Conservation (phyloP, 2,329 filamentous ascomycete species). For the Endocalyx cinctus region DNA sequence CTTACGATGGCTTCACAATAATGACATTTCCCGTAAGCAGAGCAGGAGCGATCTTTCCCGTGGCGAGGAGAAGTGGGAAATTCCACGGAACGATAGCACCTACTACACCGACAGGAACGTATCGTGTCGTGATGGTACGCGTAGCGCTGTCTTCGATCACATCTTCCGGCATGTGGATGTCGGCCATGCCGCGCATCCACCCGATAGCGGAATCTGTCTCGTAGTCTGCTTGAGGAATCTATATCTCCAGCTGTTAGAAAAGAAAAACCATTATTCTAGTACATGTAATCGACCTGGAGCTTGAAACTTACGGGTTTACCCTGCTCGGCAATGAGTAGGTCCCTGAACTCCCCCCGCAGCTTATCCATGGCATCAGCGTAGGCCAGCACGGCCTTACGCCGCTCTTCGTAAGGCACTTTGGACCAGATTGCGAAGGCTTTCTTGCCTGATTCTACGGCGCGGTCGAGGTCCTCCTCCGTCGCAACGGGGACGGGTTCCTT, state of each 20-base stretch:
- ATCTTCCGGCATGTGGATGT: background rate
- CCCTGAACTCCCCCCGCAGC: background rate
- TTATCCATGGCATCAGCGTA: background rate
- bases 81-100: background rate
- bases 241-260: too few relatives aligned
- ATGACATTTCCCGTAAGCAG: background rate
- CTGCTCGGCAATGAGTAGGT: background rate
- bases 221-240: too few relatives aligned
- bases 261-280: too few relatives aligned
- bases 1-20: background rate
- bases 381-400: background rate
- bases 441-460: background rate
- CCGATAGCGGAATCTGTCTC: too few relatives aligned
- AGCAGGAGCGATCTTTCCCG: background rate
- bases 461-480: too few relatives aligned
- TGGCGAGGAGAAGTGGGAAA: background rate
- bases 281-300: too few relatives aligned
- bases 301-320: background rate
- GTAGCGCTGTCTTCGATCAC: background rate
- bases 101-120: background rate
- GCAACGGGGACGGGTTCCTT: too few relatives aligned
- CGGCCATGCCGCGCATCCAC: too few relatives aligned
- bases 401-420: background rate
- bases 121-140: background rate
- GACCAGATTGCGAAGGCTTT: background rate